phyloP scores from a whole-genome alignment of 768 basidiomycete species.

The Rhizopogon vesiculosus region DNA sequence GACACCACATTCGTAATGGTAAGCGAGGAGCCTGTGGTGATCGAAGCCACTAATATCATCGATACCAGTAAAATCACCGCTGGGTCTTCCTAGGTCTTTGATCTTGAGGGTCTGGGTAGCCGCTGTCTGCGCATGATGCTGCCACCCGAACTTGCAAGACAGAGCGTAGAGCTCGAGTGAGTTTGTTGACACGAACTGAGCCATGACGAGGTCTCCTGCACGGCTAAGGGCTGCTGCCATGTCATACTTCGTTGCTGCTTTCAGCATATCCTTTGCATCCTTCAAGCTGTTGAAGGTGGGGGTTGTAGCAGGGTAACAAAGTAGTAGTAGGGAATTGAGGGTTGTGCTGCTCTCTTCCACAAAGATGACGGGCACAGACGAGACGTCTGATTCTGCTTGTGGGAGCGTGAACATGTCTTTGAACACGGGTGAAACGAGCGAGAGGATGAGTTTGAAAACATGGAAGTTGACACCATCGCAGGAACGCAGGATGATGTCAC shows the following conservation, averaged over 20 bases:
- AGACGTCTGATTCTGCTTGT: conserved; percentile 14
- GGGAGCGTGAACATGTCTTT: conserved; percentile 42
- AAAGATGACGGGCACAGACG: background rate
- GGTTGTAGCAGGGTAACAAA: conserved; percentile 19
- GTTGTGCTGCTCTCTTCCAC: conserved; percentile 15
- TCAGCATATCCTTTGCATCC: conserved; percentile 14
- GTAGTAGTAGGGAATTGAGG: conserved; percentile 14
- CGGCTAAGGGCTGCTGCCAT: conserved; percentile 14
- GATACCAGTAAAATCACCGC: conserved; percentile 29
- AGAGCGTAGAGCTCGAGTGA: conserved; percentile 24
- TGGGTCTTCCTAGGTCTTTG: conserved; percentile 10
- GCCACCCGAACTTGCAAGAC: conserved; percentile 15
- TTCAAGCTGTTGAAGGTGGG: conserved; percentile 17
- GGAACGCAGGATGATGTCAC: conserved; percentile 12
- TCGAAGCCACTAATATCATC: conserved; percentile 36
- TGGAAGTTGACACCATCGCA: conserved; percentile 6
- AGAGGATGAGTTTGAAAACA: conserved; percentile 29
- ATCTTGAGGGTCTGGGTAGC: conserved; percentile 15
- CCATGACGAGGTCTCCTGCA: conserved; percentile 11
- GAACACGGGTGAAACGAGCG: conserved; percentile 47
- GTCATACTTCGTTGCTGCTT: conserved; percentile 23
- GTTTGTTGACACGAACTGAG: conserved; percentile 5
- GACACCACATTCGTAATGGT: conserved; percentile 34
- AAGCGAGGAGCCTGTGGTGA: conserved; percentile 36
- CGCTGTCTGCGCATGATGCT: conserved; percentile 16